Conservation (phyloP, 1,284 basidiomycete genomes). For the Phenoliferia sp. region DNA sequence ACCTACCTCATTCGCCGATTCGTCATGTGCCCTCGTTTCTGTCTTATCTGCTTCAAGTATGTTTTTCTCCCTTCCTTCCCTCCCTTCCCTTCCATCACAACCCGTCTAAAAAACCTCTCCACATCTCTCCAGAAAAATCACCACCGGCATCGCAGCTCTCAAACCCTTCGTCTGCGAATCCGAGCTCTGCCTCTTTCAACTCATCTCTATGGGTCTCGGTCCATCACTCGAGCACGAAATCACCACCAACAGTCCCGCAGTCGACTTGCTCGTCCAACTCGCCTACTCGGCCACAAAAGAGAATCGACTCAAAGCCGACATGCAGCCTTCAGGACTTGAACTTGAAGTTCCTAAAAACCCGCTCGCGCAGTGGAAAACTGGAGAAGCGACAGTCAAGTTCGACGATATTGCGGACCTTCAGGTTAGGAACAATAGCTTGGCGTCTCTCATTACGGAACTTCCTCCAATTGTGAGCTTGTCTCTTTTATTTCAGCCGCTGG, state of each 20-base stretch:
- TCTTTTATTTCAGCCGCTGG: neutral
- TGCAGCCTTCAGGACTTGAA: conserved; percentile 20
- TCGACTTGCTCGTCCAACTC: conserved; percentile 34
- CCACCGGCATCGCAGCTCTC: conserved; percentile 8
- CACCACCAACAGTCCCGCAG: conserved; percentile 23
- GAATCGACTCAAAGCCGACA: conserved; percentile 14
- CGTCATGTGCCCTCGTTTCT: conserved; percentile 33
- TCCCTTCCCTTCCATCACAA: neutral
- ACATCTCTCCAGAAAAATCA: conserved; percentile 2
- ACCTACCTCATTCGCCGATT: conserved; percentile 32
- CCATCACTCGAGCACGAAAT: conserved; percentile 32
- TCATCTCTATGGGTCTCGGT: conserved; percentile 26
- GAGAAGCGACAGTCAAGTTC: conserved; percentile 15
- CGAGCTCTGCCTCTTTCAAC: conserved; percentile 30
- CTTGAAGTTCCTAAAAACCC: conserved; percentile 22
- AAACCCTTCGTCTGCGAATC: conserved; percentile 33
- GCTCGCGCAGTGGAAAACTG: conserved; percentile 3
- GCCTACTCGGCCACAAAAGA: conserved; percentile 26
- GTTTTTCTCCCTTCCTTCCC: neutral
- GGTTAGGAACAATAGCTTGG: conserved; percentile 9
- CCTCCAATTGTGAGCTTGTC: conserved; percentile 18
- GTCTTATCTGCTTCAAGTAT: conserved; percentile 31
- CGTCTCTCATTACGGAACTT: conserved; percentile 21
- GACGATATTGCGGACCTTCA: conserved; percentile 3
- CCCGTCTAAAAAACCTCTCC: neutral